These are phyloP conservation scores for Chenopodium suecicum DNA, from an alignment of 148 eudicot species.

Conservation along the genomic window DNA sequence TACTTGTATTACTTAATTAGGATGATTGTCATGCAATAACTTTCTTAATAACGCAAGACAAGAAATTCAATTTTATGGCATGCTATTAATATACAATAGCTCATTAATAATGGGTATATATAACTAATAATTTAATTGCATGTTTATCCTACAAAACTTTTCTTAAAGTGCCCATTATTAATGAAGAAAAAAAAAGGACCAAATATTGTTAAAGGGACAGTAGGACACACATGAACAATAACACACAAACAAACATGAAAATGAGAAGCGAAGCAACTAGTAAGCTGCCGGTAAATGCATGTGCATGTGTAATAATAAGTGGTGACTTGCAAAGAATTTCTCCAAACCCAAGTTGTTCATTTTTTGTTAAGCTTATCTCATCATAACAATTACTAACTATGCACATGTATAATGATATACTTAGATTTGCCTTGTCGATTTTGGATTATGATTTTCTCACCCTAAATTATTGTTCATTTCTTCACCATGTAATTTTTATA, in stretches of 20 bases:
- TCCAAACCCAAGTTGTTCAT: not conserved
- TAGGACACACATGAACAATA: not conserved
- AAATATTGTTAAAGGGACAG: not conserved
- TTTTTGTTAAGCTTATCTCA: slow-evolving; percentile 9
- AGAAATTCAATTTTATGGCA: not conserved
- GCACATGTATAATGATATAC: slow-evolving; percentile 14
- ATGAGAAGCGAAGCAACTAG: slow-evolving; percentile 8
- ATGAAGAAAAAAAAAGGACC: not conserved
- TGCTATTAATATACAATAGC: too few relatives aligned
- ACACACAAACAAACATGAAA: not conserved
- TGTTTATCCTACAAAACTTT: not conserved
- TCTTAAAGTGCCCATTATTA: not conserved
- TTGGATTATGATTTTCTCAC: not conserved
- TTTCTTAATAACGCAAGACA: not conserved
- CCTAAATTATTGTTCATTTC: not conserved
- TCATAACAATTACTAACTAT: slow-evolving; percentile 5
- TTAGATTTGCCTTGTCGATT: slow-evolving; percentile 14
- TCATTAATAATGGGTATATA: too few relatives aligned
- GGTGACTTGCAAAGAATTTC: slow-evolving; percentile 21
- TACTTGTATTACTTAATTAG: too few relatives aligned
- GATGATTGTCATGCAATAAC: not conserved
- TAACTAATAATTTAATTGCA: too few relatives aligned
- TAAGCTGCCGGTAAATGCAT: slow-evolving; percentile 10
- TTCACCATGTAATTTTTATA: too few relatives aligned
- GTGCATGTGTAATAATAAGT: slow-evolving; percentile 17